Evolutionary conservation across 2,329 filamentous ascomycete genomes (phyloP).

Genomic region (Aspergillus floridensis): DNA sequence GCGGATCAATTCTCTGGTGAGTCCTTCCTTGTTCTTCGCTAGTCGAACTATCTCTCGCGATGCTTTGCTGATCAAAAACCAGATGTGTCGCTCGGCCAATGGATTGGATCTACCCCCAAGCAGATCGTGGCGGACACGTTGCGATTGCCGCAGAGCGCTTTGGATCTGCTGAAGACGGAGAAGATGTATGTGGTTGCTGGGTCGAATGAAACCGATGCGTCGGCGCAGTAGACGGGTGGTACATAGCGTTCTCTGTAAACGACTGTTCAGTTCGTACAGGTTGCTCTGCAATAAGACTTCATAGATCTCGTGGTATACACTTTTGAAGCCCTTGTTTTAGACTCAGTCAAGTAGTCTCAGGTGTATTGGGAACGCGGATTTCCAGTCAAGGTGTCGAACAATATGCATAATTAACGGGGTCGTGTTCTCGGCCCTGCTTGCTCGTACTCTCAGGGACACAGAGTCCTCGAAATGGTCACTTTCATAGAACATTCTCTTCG

Average conservation of each 20-base stretch:
- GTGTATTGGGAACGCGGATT: too few relatives aligned
- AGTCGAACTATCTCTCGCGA: accelerated
- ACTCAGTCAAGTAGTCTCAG: too few relatives aligned
- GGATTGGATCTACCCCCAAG: slow-evolving; percentile 52
- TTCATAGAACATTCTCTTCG: too few relatives aligned
- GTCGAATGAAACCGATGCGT: slow-evolving; percentile 7
- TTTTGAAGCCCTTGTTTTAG: too few relatives aligned
- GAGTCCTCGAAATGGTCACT: too few relatives aligned
- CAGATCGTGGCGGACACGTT: slow-evolving; percentile 61
- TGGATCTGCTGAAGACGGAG: slow-evolving; percentile 43
- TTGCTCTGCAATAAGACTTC: too few relatives aligned
- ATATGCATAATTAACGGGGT: too few relatives aligned
- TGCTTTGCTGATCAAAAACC: slow-evolving; percentile 33
- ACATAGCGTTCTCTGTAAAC: background rate
- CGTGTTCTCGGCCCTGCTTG: too few relatives aligned
- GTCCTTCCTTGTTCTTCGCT: background rate
- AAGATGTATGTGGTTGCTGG: slow-evolving; percentile 48
- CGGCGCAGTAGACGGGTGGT: background rate
- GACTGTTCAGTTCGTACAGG: too few relatives aligned
- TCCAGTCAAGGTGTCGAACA: too few relatives aligned
- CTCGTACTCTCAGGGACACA: too few relatives aligned
- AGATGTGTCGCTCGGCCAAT: slow-evolving; percentile 47
- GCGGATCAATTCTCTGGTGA: slow-evolving; percentile 60
- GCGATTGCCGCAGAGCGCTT: slow-evolving; percentile 40
- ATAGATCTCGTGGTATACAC: too few relatives aligned